Evolutionary conservation across 1,139 yeast species (phyloP), one percentile per base, ranked within the genome.

Genomic region (Spathaspora sp.): DNA sequence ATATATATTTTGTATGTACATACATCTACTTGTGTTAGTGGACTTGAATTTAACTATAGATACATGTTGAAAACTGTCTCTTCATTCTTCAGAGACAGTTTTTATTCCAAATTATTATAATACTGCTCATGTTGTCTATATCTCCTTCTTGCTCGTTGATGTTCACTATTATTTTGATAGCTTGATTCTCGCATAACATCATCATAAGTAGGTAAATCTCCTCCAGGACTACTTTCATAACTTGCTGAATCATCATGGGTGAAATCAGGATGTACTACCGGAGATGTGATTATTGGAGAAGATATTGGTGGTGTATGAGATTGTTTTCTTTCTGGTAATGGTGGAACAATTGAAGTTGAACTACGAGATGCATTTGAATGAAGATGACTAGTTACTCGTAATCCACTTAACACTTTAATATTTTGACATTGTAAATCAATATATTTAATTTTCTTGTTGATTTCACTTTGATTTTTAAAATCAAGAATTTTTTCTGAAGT

Each of bases 361-460:
- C 46, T 26, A 31, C 45, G 38, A 2, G 54, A 51, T 3, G 62
- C 58, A 47, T 57, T 58, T 13, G 60, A 47, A 24, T 56, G 59
- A 24, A 59, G 47, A 2, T 59, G 47, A 38, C 61, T 55, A 2
- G 67, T 63, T 64, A 63, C 60, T 39, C 61, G 56, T 43, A 76
- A 56, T 2, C 81, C 82, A 48, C 80, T 72, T 43, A 74, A 57
- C 0, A 78, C 68, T 44, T 63, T 65, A 27, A 77, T 65, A 43
- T 72, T 66, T 10, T 70, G 63, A 40, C 71, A 64, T 5, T 57
- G 58, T 41, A 78, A 58, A 27, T 70, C 72, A 13, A 70, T 68
- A 41, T 56, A 58, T 38, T 58, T 55, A 11, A 67, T 53, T 49
- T 70, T 60, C 40, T 52, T 51, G 8, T 42, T 48, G 10, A 53